These are phyloP conservation scores for Coniosporium apollinis DNA, from an alignment of 495 filamentous ascomycete genomes.

Conservation along the genomic window DNA sequence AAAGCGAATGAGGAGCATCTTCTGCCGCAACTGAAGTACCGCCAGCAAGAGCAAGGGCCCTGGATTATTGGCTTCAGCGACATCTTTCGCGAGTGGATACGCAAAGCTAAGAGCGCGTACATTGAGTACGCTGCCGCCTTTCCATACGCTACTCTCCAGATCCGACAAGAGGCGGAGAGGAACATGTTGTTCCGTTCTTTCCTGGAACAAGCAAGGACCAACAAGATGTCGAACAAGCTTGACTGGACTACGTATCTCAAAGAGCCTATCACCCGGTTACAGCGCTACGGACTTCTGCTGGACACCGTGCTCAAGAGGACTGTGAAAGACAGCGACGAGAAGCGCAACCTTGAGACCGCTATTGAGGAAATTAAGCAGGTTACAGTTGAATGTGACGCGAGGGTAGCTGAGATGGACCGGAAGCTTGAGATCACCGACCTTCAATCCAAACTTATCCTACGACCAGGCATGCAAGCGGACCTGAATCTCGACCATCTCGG, in stretches of 20 bases:
- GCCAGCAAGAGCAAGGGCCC: slow-evolving; percentile 91
- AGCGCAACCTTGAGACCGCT: slow-evolving; percentile 63
- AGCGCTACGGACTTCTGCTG: slow-evolving; percentile 76
- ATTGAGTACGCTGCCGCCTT: slow-evolving; percentile 84
- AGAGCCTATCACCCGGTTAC: slow-evolving; percentile 78
- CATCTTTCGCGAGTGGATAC: slow-evolving; percentile 96
- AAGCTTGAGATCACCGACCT: slow-evolving; percentile 83
- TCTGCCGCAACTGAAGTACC: slow-evolving; percentile 90
- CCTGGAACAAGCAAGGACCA: slow-evolving; percentile 56
- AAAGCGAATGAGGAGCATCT: slow-evolving; percentile 86
- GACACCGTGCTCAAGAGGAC: slow-evolving; percentile 74
- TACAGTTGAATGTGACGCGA: slow-evolving; percentile 79
- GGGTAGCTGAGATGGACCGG: slow-evolving; percentile 86
- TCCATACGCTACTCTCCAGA: slow-evolving; percentile 63
- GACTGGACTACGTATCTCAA: slow-evolving; percentile 94
- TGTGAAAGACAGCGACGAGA: slow-evolving; percentile 72
- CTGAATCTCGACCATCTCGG: slow-evolving; percentile 86
- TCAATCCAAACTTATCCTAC: slow-evolving; percentile 59
- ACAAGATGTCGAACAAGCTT: slow-evolving; percentile 69
- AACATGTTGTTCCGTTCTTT: slow-evolving; percentile 82
- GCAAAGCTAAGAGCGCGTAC: slow-evolving; percentile 78
- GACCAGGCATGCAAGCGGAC: slow-evolving; percentile 80
- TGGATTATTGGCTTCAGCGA: slow-evolving; percentile 91
- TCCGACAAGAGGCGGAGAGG: slow-evolving; percentile 68
- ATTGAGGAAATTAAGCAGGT: slow-evolving; percentile 93